Base-by-base conservation (phyloP, 345 rosid species). In the Pelargonium nanum region DNA sequence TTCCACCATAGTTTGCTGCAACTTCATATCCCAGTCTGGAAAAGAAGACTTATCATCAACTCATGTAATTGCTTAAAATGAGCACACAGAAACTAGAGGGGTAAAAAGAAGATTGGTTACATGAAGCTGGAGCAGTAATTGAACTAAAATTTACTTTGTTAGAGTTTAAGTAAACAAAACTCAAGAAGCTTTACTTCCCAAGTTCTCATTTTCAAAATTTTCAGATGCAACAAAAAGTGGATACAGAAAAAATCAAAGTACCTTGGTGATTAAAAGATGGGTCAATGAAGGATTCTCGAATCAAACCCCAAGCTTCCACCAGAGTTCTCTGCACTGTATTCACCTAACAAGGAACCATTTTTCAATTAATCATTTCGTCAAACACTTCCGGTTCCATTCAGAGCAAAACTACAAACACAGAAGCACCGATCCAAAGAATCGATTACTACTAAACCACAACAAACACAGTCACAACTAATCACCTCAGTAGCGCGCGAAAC, bases 231-330 rank as follows among this genome's bases (percentile, higher is more conserved):
- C 26, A 21, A 24, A 22, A 55, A 21, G 9, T 9, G 8, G 15
- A 1, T 22, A 55, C 9, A 55, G 26, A 55, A 54, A 55, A 55
- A 4, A 24, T 25, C 8, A 19, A 17, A 26, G 21, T 77, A 84
- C 97, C 97, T 71, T 91, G 97, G 71, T 87, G 93, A 62, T 85
- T 91, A 65, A 76, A 87, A 20, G 96, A 82, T 45, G 96, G 97
- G 67, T 91, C 97, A 0, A 91, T 71, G 28, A 91, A 91, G 30
- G 96, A 84, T 73, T 91, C 96, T 68, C 93, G 78, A 72, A 91
- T 91, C 72, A 91, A 79, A 55, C 94, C 93, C 96, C 95, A 90
- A 59, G 97, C 89, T 74, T 90, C 95, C 71, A 90, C 90, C 26
- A 90, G 95, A 57, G 97, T 90, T 76, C 86, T 81, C 73, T 87